Conservation (phyloP, 1,139 yeast genomes). For the Yamadazyma triangularis region DNA sequence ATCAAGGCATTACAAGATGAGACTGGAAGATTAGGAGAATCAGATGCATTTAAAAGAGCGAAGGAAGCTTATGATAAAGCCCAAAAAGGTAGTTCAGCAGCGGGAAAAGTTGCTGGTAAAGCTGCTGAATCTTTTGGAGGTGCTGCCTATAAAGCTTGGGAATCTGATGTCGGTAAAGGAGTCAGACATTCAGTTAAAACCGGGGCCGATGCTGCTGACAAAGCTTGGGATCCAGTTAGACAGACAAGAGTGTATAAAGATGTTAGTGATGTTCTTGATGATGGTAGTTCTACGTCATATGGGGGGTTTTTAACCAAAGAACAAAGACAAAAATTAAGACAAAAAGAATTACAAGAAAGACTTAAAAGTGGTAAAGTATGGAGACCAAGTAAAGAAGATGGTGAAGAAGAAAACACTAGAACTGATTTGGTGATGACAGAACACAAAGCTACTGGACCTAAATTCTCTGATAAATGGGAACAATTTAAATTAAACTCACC, state of each 20-base stretch:
- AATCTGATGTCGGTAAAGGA: conserved; percentile 84
- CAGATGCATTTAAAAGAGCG: conserved; percentile 90
- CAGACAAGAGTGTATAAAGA: conserved; percentile 87
- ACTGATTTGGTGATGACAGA: conserved; percentile 68
- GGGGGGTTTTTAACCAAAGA: conserved; percentile 93
- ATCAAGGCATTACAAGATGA: conserved; percentile 96
- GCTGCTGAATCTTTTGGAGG: conserved; percentile 95
- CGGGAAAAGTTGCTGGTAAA: conserved; percentile 78
- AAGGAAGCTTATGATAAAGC: conserved; percentile 90
- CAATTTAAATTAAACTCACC: conserved; percentile 64
- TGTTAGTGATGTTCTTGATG: conserved; percentile 84
- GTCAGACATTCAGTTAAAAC: conserved; percentile 77
- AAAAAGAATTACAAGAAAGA: conserved; percentile 49
- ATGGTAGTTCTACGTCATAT: conserved; percentile 81
- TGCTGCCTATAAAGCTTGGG: conserved; percentile 94
- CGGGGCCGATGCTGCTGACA: conserved; percentile 80
- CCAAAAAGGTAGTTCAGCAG: conserved; percentile 73
- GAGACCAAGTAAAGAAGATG: conserved; percentile 68
- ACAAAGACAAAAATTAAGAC: conserved; percentile 71
- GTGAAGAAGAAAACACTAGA: conserved; percentile 74
- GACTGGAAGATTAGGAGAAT: conserved; percentile 90
- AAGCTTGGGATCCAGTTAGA: conserved; percentile 91
- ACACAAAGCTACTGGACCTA: conserved; percentile 67
- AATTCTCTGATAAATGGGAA: conserved; percentile 65
- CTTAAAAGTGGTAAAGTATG: conserved; percentile 52